These are phyloP conservation scores for Tolypocladium nubicola DNA, from an alignment of 2,329 filamentous ascomycete species.

Conservation along the genomic window DNA sequence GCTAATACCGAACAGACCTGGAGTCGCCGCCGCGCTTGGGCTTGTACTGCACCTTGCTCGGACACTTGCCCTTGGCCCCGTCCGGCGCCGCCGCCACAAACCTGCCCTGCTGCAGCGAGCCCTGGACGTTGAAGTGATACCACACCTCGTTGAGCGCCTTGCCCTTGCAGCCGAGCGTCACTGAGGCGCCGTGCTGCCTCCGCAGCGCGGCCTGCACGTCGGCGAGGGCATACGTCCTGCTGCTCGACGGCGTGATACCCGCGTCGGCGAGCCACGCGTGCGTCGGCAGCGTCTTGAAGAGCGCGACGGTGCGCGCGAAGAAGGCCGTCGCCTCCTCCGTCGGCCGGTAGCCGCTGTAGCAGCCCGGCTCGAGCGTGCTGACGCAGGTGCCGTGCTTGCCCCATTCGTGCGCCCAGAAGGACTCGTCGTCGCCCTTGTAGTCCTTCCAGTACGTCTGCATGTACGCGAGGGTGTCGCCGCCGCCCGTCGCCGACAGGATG, in stretches of 20 bases:
- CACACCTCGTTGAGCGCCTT: conserved; percentile 42
- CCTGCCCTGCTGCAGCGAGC: conserved; percentile 46
- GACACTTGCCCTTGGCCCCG: conserved; percentile 51
- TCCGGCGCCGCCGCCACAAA: conserved; percentile 47
- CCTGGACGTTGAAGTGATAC: conserved; percentile 52
- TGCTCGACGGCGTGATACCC: conserved; percentile 43
- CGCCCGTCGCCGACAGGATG: conserved; percentile 44
- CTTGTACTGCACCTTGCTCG: conserved; percentile 53
- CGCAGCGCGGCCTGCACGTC: conserved; percentile 49
- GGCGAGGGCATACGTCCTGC: conserved; percentile 45
- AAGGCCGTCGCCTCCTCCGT: conserved; percentile 59
- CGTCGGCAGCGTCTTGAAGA: conserved; percentile 60
- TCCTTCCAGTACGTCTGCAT: conserved; percentile 68
- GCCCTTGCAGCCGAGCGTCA: conserved; percentile 46
- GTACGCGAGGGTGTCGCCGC: conserved; percentile 46
- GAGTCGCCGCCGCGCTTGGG: conserved; percentile 3
- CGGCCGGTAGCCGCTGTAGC: conserved; percentile 50
- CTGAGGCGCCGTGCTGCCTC: conserved; percentile 38
- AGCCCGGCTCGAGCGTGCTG: conserved; percentile 54
- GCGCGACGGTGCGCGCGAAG: conserved; percentile 52
- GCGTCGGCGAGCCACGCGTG: conserved; percentile 51
- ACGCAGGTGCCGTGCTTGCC: conserved; percentile 64
- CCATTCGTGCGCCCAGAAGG: conserved; percentile 68
- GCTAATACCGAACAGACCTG: too few species aligned
- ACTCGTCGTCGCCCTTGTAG: conserved; percentile 50